These are phyloP conservation scores for Fraxinus sp. DNA, from an alignment of 305 asterid genomes.

Conservation along the genomic window DNA sequence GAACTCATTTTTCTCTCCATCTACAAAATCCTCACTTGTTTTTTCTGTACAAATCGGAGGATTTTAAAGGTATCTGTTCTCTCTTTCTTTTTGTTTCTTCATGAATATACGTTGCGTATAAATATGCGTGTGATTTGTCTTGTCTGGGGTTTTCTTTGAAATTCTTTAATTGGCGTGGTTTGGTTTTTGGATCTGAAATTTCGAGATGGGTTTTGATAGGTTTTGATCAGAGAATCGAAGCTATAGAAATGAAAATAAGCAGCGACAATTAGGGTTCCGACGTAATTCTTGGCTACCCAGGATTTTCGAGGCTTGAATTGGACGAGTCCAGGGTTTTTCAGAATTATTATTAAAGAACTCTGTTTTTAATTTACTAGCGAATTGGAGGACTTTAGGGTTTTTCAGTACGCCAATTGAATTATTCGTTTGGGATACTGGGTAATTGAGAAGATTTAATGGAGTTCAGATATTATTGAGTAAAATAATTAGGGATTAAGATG, in stretches of 20 bases:
- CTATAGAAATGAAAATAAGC: constrained; percentile 15
- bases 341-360: background rate
- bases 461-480: background rate
- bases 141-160: background rate
- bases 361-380: background rate
- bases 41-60: constrained; percentile 3
- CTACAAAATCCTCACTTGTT: background rate
- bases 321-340: constrained; percentile 24
- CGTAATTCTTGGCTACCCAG: constrained; percentile 28
- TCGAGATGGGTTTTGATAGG: constrained; percentile 24
- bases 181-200: constrained; percentile 15
- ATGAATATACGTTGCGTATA: background rate
- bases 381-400: constrained; percentile 23
- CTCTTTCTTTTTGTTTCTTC: background rate
- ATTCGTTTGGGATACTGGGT: background rate
- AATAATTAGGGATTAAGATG: background rate
- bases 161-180: background rate
- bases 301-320: constrained; percentile 25
- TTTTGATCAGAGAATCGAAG: constrained; percentile 36
- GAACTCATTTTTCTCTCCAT: background rate
- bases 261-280: constrained; percentile 25
- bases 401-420: constrained; percentile 6
- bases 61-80: constrained; percentile 7
- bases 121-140: background rate
- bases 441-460: background rate